phyloP scores from a whole-genome alignment of 2,329 filamentous ascomycete genomes.

The Ascochyta clinopodiicola region DNA sequence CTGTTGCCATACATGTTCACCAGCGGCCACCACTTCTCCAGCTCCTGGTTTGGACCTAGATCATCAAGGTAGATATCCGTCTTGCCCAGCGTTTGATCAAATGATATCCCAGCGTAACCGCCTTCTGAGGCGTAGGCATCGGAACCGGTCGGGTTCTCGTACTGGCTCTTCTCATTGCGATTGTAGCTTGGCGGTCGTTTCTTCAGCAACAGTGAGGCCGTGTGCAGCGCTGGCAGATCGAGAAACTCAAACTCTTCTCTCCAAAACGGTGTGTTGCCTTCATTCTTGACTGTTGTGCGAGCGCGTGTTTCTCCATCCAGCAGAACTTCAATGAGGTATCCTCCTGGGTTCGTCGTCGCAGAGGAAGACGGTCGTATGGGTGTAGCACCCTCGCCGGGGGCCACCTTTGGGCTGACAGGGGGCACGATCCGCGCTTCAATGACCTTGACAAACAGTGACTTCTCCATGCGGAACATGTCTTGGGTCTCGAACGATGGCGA shows the following conservation, averaged over 20 bases:
- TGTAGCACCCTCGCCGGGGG: constrained; percentile 29
- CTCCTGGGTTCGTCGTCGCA: constrained; percentile 55
- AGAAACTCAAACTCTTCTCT: constrained; percentile 79
- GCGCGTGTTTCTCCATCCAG: constrained; percentile 81
- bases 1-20: constrained; percentile 76
- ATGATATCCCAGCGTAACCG: constrained; percentile 55
- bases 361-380: constrained; percentile 43
- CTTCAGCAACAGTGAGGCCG: constrained; percentile 75
- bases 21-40: constrained; percentile 86
- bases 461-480: constrained; percentile 72
- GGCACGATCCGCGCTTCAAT: constrained; percentile 65
- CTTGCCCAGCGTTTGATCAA: constrained; percentile 65
- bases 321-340: constrained; percentile 80
- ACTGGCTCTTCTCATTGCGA: constrained; percentile 43
- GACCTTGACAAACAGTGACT: constrained; percentile 64
- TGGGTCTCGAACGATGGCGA: constrained; percentile 51
- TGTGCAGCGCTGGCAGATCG: constrained; percentile 74
- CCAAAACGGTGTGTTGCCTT: constrained; percentile 80
- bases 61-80: constrained; percentile 85
- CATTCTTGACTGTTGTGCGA: constrained; percentile 73
- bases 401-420: constrained; percentile 46
- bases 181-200: constrained; percentile 56
- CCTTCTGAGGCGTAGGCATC: constrained; percentile 47
- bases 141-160: constrained; percentile 42
- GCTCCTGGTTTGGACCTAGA: constrained; percentile 75